Conservation (phyloP, 2,329 filamentous ascomycete genomes). For the Fusarium circinatum region DNA sequence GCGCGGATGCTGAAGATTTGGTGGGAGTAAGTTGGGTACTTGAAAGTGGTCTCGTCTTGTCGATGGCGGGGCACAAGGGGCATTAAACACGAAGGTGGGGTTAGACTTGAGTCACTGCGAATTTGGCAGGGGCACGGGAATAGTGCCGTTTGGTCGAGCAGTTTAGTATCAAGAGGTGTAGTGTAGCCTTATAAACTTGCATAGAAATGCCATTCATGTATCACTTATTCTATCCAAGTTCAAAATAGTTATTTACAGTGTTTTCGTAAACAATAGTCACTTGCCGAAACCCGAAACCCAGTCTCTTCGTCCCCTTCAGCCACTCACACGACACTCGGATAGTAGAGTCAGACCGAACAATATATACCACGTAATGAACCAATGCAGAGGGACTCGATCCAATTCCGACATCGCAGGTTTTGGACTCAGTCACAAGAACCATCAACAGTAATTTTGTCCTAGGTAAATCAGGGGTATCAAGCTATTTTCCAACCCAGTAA, state of each 20-base stretch:
- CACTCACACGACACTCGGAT: neutral
- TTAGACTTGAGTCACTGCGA: conserved; percentile 47
- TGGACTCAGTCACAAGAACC: conserved; percentile 1
- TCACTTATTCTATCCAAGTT: neutral
- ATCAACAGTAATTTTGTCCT: neutral
- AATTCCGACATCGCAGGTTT: neutral
- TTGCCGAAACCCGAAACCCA: neutral
- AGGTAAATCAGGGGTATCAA: conserved; percentile 40
- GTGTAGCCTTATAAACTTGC: neutral
- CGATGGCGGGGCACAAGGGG: conserved; percentile 47
- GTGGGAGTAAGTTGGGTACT: conserved; percentile 43
- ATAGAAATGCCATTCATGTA: neutral
- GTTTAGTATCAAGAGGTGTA: neutral
- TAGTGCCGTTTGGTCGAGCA: neutral
- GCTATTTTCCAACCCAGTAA: conserved; percentile 31
- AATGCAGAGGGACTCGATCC: neutral
- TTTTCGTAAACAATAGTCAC: neutral
- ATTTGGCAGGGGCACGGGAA: conserved; percentile 10
- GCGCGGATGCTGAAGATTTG: conserved; percentile 34
- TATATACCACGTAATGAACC: neutral
- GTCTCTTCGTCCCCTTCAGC: neutral
- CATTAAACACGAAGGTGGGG: conserved; percentile 49
- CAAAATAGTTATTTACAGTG: neutral
- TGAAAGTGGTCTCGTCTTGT: conserved; percentile 26
- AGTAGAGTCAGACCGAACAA: neutral